These are phyloP conservation scores for Fagopyrum homotropicum DNA, from an alignment of 148 eudicot genomes.

Conservation along the genomic window DNA sequence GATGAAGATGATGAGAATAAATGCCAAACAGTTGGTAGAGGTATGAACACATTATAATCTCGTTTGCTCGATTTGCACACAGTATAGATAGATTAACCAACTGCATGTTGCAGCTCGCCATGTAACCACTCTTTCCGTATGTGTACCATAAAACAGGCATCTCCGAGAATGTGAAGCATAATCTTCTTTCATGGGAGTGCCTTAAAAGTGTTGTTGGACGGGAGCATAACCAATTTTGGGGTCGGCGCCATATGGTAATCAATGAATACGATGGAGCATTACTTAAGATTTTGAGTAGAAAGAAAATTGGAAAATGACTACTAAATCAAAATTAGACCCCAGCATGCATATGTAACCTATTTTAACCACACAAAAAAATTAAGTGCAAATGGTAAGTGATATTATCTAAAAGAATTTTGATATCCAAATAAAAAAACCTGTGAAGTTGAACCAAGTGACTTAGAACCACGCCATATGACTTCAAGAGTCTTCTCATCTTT, in stretches of 20 bases:
- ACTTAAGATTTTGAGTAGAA: background rate
- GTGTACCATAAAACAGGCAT: background rate
- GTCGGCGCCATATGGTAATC: background rate
- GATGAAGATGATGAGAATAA: background rate
- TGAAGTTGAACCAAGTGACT: constrained; percentile 61
- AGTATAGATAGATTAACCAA: background rate
- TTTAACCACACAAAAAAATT: too few relatives aligned
- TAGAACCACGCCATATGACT: constrained; percentile 69
- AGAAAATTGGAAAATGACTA: background rate
- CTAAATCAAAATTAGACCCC: too few relatives aligned
- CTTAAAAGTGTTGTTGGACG: background rate
- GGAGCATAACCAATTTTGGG: background rate
- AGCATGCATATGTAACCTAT: too few relatives aligned
- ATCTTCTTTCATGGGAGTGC: background rate
- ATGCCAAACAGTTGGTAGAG: background rate
- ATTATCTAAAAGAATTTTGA: background rate
- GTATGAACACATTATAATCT: background rate
- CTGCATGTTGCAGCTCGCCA: background rate
- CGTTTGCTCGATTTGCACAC: background rate
- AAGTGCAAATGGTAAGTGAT: background rate
- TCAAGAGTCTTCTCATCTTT: constrained; percentile 62
- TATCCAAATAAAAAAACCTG: constrained; percentile 30
- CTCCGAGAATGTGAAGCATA: background rate
- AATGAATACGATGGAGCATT: background rate
- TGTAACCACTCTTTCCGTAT: background rate